phyloP scores from a whole-genome alignment of 257 asterid species.

The Rehmannia glutinosa region DNA sequence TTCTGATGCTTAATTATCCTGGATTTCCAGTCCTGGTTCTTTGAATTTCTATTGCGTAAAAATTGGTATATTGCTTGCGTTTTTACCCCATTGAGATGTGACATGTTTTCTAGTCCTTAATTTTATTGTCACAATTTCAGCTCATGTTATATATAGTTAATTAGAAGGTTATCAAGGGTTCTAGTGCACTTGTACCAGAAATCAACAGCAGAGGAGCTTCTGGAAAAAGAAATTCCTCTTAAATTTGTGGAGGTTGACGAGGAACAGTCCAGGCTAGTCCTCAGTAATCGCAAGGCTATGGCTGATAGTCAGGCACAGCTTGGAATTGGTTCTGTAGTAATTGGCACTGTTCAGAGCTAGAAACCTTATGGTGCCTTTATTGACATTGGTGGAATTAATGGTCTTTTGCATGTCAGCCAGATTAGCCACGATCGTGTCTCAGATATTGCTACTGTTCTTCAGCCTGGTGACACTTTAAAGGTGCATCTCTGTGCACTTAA shows the following conservation, averaged over 20 bases:
- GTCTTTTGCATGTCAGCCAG: conserved; percentile 94
- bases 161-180: conserved; percentile 3
- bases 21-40: neutral
- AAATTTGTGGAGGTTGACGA: conserved; percentile 90
- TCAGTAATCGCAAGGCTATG: conserved; percentile 97
- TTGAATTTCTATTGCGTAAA: conserved; percentile 7
- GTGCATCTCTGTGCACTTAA: conserved; percentile 26
- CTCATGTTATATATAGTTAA: neutral
- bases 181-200: conserved; percentile 45
- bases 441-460: conserved; percentile 85
- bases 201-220: conserved; percentile 89
- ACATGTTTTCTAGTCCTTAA: neutral
- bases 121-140: neutral
- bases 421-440: conserved; percentile 96
- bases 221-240: conserved; percentile 76
- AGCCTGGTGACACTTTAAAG: conserved; percentile 94
- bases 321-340: conserved; percentile 89
- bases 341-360: conserved; percentile 92
- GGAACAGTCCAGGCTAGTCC: conserved; percentile 81
- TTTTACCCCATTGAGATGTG: neutral
- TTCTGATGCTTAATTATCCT: neutral
- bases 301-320: conserved; percentile 97
- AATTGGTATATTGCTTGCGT: too few species aligned
- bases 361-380: conserved; percentile 98
- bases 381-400: conserved; percentile 92